A percentile compares a stretch with the other conserved stretches of the same genome.
Evolutionary conservation across 805 yeast species (phyloP).

Genomic region (Cyberlindnera bimundalis): DNA sequence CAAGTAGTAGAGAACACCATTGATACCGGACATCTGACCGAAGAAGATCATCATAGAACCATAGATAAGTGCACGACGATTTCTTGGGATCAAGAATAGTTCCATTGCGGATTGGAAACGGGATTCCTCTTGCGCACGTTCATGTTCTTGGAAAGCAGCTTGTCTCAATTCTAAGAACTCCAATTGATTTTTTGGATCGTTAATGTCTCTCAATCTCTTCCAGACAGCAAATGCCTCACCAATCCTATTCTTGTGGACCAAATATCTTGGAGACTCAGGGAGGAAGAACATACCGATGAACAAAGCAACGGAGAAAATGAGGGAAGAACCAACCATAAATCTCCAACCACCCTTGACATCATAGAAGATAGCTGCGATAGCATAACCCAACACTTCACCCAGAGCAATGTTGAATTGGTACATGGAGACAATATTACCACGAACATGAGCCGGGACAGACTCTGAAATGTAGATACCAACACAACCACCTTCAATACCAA

Average conservation of each 20-base stretch:
- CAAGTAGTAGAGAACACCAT: conserved; percentile 64
- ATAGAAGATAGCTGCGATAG: conserved; percentile 59
- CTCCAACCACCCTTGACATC: conserved; percentile 60
- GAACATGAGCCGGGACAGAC: conserved; percentile 51
- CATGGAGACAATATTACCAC: conserved; percentile 60
- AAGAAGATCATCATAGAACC: conserved; percentile 54
- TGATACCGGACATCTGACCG: conserved; percentile 67
- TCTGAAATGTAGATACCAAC: conserved; percentile 63
- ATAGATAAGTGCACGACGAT: conserved; percentile 58
- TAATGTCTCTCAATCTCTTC: conserved; percentile 51
- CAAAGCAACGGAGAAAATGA: conserved; percentile 52
- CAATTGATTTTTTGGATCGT: conserved; percentile 39
- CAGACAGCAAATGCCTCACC: conserved; percentile 55
- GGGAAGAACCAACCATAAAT: conserved; percentile 60
- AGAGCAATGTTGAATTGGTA: conserved; percentile 64
- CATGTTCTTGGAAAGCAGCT: conserved; percentile 45
- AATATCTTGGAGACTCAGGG: conserved; percentile 60
- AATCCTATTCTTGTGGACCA: conserved; percentile 45
- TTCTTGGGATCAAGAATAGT: conserved; percentile 51
- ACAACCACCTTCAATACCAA: conserved; percentile 64
- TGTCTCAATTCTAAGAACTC: conserved; percentile 59
- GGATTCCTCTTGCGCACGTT: conserved; percentile 34
- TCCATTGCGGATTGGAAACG: conserved; percentile 44
- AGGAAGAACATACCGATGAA: conserved; percentile 49
- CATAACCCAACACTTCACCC: conserved; percentile 64